Base-by-base conservation (phyloP, 495 filamentous ascomycete species). In the Hypoxylon perforatum region DNA sequence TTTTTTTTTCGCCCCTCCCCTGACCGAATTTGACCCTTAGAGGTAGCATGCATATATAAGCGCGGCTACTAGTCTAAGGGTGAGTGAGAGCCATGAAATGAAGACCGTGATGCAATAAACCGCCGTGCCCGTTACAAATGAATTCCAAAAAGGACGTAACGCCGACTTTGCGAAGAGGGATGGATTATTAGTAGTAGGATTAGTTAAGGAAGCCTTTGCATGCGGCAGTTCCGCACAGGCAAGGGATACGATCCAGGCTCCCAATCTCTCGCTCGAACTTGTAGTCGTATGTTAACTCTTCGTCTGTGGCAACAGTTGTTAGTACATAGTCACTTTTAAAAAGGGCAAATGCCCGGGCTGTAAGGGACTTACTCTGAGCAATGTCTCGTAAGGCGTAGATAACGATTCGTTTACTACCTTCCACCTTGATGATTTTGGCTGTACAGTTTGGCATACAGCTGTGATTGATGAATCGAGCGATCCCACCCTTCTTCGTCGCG, bases 131-230 rank as follows among this genome's bases (percentile, higher is more conserved):
- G 7, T n/a, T 46, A 57, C 7, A 48, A 52, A 61, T 38, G 39
- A 61, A 15, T 52, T 38, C n/a, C 8, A 50, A 47, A 52, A 38
- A 50, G 48, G 22, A 69, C 19, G 65, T 38, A 39, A 48, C 48
- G 15, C 48, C 36, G 41, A 50, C 46, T 47, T 7, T 41, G 19
- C 17, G 17, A 22, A 25, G 15, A n/a, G 39, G 41, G 25, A 51
- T n/a, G n/a, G n/a, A n/a, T n/a, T n/a, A n/a, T 18, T 21, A 22
- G 28, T 57, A 41, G 54, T 21, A 19, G 44, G 38, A 73, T 87
- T 84, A 99, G 78, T 99, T 99, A 79, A 99, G 91, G 81, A 98
- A 99, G 53, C 95, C 95, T 84, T 99, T 99, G 81, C 95, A 99
- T 17, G 91, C 92, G 9, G 91, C 88, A 36, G 94, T 96, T 46